Percentiles rank a stretch among this genome's conserved stretches.
phyloP scores from a whole-genome alignment of 2,329 filamentous ascomycete species.

The Phoma sp. region DNA sequence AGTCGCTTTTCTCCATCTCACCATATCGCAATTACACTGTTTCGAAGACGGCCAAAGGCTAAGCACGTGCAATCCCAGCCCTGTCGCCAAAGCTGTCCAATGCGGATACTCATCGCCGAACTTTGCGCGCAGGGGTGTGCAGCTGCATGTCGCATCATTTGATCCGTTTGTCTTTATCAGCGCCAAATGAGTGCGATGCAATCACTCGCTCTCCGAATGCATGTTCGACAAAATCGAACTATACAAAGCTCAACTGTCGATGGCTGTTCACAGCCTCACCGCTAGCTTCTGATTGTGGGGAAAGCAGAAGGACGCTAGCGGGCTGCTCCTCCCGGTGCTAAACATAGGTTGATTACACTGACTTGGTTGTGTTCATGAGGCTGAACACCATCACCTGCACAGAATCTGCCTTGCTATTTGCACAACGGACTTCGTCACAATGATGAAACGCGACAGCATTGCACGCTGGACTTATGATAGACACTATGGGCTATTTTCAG shows the following conservation, averaged over 20 bases:
- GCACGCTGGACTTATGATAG: not conserved
- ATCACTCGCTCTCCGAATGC: not conserved
- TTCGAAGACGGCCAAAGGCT: not conserved
- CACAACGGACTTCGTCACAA: not conserved
- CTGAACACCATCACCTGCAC: conserved; percentile 2
- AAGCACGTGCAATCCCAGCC: conserved; percentile 13
- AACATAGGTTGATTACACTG: conserved; percentile 12
- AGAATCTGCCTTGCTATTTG: conserved; percentile 15
- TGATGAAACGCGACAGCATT: not conserved
- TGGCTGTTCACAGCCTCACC: conserved; percentile 8
- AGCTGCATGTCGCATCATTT: not conserved
- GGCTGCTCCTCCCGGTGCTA: conserved; percentile 16
- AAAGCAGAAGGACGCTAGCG: conserved; percentile 12
- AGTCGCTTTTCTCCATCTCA: not conserved
- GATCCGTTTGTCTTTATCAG: not conserved
- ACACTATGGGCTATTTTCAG: not conserved
- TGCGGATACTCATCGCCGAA: not conserved
- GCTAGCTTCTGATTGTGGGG: conserved; percentile 3
- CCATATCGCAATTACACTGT: conserved; percentile 5
- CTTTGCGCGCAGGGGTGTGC: conserved; percentile 1
- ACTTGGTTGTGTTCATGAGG: conserved; percentile 1
- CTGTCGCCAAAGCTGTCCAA: conserved; percentile 12
- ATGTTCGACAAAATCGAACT: not conserved
- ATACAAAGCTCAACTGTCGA: not conserved
- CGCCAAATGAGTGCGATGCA: not conserved